Base-by-base conservation (phyloP, 176 grass and related monocot genomes). In the Miscanthus lutarioriparius region DNA sequence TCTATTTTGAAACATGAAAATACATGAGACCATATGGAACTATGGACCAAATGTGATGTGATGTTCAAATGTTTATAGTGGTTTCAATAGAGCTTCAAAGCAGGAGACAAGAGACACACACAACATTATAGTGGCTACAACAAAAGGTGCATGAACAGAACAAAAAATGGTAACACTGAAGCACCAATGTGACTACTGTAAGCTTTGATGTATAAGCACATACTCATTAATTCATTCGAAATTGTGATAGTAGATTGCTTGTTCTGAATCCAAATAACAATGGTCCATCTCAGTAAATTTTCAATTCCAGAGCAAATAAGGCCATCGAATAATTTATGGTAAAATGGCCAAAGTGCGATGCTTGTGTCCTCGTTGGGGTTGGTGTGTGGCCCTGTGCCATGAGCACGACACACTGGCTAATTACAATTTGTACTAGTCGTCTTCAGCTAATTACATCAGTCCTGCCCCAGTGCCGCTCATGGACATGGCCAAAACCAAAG, bases 1-100 rank as follows among this genome's bases (percentile, higher is more conserved):
- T 83, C 93, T 95, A 64, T 26, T 9, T 65, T 65, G 62, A 82
- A 80, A 87, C 65, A 43, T 56, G n/a, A 49, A 76, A 33, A 70
- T 51, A 44, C 59, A 51, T 68, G 27, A 76, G 73, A 27, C 7
- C 8, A 1, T 17, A 16, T 4, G 15, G 25, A 20, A 51, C 23
- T 37, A 64, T 37, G 8, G 44, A 83, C 17, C 7, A 71, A 69
- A 73, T 79, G 56, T n/a, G n/a, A 33, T 27, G 19, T 28, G n/a
- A 33, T 27, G 19, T 28, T n/a, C 33, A 67, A 45, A 39, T 40
- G 20, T 22, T 75, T 26, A 14, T 10, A 30, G 51, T 10, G 28
- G 64, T 15, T 20, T 81, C n/a, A 38, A 2, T 40, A 73, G n/a
- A 74, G 10, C 6, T 73, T 86, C 14, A 53, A 81, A 23, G 8